Evolutionary conservation across 352 stramenopile genomes (phyloP).

Genomic region (Peronospora destructor): DNA sequence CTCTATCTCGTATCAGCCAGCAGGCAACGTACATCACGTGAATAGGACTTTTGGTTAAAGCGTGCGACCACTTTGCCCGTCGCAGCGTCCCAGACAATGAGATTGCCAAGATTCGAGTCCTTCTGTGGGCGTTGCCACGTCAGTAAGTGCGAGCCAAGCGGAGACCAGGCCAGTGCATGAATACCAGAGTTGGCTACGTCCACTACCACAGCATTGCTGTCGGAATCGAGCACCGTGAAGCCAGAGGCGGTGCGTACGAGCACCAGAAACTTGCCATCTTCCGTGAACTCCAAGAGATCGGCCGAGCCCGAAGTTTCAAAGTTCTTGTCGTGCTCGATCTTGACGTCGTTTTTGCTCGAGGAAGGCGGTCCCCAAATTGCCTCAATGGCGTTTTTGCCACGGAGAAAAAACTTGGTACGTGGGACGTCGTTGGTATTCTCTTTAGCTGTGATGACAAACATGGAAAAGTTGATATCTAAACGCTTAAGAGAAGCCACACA

Average conservation of each 20-base stretch:
- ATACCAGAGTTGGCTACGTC: conserved; percentile 69
- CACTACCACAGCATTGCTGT: conserved; percentile 51
- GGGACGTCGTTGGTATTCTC: conserved; percentile 15
- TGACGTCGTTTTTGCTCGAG: conserved; percentile 35
- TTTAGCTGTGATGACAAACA: conserved; percentile 5
- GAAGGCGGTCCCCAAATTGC: conserved; percentile 64
- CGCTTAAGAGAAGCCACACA: not conserved
- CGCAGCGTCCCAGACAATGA: conserved; percentile 74
- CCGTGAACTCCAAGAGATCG: conserved; percentile 71
- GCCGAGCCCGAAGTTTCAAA: conserved; percentile 37
- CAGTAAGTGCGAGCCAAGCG: conserved; percentile 72
- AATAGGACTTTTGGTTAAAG: conserved; percentile 85
- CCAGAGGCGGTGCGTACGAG: conserved; percentile 55
- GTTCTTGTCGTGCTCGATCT: conserved; percentile 47
- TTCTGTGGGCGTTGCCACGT: conserved; percentile 85
- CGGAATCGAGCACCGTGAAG: conserved; percentile 61
- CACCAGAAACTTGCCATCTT: conserved; percentile 57
- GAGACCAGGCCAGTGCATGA: conserved; percentile 74
- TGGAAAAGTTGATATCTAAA: not conserved
- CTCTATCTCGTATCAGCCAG: too few relatives aligned
- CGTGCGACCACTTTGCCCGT: conserved; percentile 53
- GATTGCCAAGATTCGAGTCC: conserved; percentile 60
- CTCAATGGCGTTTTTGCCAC: conserved; percentile 70
- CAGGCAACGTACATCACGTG: conserved; percentile 48
- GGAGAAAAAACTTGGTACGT: conserved; percentile 82